Base-by-base conservation (phyloP, 2,329 filamentous ascomycete species). In the Venturia pyrina region DNA sequence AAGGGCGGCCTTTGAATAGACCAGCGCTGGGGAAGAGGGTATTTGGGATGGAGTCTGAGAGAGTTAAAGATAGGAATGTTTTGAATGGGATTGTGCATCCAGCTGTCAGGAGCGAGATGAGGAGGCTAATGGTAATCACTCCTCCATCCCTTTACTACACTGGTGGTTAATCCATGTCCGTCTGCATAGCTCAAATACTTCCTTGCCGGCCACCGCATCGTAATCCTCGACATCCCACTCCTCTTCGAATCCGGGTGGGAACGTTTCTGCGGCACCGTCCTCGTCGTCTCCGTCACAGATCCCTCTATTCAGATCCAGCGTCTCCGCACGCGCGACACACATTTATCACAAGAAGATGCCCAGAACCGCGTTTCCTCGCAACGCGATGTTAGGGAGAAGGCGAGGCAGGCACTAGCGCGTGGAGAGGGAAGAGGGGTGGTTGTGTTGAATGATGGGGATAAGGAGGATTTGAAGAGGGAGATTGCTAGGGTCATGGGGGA, bases 41-140 rank as follows among this genome's bases (percentile, higher is more conserved):
- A 1, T 99, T 99, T 75, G 95, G 95, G 43, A 82, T 89, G 69
- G 86, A 83, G 61, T 85, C 88, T 37, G 88, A 91, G 70, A 82
- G 84, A 66, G 83, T 84, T 71, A 82, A 81, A 69, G 92, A 96
- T 75, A 82, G 93, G 34, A 85, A 82, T 64, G 87, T 89, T 40
- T 82, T 99, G 17, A 98, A 98, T 75, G 81, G 85, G 62, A 98
- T 99, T 70, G 90, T 98, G 63, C 95, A 99, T 75, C 95, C 95
- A 0, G 92, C 91, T 0, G 93, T 99, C 53, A 83, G 93, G 50
- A 82, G 80, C 73, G 91, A 90, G 75, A 93, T 97, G 83, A 91
- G 91, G 76, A 86, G 83, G 71, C 81, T 84, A 61, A 84, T 98
- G 66, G 73, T 91, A n/a, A 8, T 85, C 70, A 97, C 96, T 73